These are phyloP conservation scores for Globisporangium barbulae DNA, from an alignment of 352 stramenopile genomes.

Conservation along the genomic window DNA sequence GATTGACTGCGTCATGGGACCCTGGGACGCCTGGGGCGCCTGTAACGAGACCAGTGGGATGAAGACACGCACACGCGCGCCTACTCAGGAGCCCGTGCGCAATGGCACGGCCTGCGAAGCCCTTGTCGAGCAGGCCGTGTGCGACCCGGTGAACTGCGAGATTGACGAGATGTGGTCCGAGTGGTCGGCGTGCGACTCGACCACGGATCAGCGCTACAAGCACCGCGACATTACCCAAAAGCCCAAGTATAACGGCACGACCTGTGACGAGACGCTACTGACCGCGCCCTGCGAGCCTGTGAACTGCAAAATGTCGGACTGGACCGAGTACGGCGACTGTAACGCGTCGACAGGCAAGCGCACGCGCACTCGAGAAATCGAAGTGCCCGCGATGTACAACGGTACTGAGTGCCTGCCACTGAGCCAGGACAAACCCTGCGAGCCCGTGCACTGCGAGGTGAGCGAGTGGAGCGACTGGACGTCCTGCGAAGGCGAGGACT, in stretches of 20 bases:
- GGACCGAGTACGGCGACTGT: slow-evolving; percentile 42
- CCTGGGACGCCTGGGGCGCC: slow-evolving; percentile 25
- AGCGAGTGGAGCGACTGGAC: slow-evolving; percentile 46
- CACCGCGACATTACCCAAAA: slow-evolving; percentile 23
- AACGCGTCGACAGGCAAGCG: slow-evolving; percentile 35
- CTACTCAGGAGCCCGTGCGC: slow-evolving; percentile 26
- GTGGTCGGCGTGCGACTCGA: slow-evolving; percentile 40
- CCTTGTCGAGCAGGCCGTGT: slow-evolving; percentile 26
- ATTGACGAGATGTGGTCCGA: slow-evolving; percentile 29
- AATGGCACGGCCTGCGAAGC: slow-evolving; percentile 27
- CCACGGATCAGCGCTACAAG: slow-evolving; percentile 36
- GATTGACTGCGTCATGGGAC: slow-evolving; percentile 41
- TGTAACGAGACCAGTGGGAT: slow-evolving; percentile 26
- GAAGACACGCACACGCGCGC: slow-evolving; percentile 23
- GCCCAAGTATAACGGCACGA: slow-evolving; percentile 30
- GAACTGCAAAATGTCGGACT: slow-evolving; percentile 36
- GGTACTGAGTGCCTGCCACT: slow-evolving; percentile 32
- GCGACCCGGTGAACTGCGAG: slow-evolving; percentile 18
- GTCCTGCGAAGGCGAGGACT: slow-evolving; percentile 49
- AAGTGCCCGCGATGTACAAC: slow-evolving; percentile 31
- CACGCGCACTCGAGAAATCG: slow-evolving; percentile 32
- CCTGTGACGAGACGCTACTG: slow-evolving; percentile 25
- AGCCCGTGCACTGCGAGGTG: slow-evolving; percentile 39
- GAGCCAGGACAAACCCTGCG: slow-evolving; percentile 40
- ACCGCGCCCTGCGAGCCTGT: slow-evolving; percentile 45